Conservation (phyloP, 1,139 yeast genomes). For the Diutina catenulata region DNA sequence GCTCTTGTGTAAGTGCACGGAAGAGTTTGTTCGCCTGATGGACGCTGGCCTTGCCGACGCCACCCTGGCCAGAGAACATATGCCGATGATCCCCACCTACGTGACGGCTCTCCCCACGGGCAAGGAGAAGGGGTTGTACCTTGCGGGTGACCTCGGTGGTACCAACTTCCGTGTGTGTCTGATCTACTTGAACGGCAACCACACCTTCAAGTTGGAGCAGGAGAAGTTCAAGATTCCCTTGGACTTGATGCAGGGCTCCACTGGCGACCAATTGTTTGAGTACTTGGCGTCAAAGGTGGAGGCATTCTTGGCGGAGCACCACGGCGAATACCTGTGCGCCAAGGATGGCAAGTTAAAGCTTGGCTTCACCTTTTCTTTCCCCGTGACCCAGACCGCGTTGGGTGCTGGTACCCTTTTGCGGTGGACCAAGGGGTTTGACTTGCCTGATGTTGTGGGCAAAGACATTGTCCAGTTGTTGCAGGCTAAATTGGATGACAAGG, state of each 20-base stretch:
- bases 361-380: conserved; percentile 91
- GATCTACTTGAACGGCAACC: conserved; percentile 67
- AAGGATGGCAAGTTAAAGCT: conserved; percentile 34
- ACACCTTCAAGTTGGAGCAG: conserved; percentile 61
- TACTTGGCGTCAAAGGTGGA: conserved; percentile 63
- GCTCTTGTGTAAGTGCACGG: conserved; percentile 45
- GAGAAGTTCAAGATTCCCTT: conserved; percentile 63
- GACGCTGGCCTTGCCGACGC: conserved; percentile 39
- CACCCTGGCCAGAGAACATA: conserved; percentile 29
- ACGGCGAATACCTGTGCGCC: conserved; percentile 25
- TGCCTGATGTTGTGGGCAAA: conserved; percentile 70
- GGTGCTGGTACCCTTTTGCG: conserved; percentile 70
- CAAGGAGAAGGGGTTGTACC: conserved; percentile 58
- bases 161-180: conserved; percentile 88
- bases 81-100: conserved; percentile 86
- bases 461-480: conserved; percentile 73
- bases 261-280: conserved; percentile 46
- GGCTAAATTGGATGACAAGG: conserved; percentile 44
- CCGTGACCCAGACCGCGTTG: conserved; percentile 74
- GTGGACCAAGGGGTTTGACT: conserved; percentile 92
- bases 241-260: conserved; percentile 50
- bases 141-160: conserved; percentile 85
- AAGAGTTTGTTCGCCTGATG: conserved; percentile 53
- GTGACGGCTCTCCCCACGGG: conserved; percentile 79
- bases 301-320: conserved; percentile 53